These are phyloP conservation scores for Hypoxylon fuscum DNA, from an alignment of 495 filamentous ascomycete genomes.

Conservation along the genomic window DNA sequence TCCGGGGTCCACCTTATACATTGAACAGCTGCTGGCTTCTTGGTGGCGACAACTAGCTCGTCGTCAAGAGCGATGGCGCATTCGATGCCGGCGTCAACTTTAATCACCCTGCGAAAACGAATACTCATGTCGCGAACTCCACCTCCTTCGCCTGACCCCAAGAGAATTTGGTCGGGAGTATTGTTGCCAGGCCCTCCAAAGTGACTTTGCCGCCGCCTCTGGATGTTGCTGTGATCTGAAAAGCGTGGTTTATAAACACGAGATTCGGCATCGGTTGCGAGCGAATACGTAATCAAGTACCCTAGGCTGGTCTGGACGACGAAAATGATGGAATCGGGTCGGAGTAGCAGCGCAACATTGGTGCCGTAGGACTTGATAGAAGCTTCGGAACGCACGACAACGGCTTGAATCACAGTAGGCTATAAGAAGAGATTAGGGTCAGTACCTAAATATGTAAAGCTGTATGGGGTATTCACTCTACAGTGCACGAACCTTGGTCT, in stretches of 20 bases:
- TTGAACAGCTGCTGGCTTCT: slow-evolving; percentile 92
- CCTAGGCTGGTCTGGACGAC: slow-evolving; percentile 90
- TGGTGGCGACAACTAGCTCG: slow-evolving; percentile 91
- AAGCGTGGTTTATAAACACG: slow-evolving; percentile 87
- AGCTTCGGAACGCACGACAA: slow-evolving; percentile 78
- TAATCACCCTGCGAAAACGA: slow-evolving; percentile 96
- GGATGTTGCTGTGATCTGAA: slow-evolving; percentile 69
- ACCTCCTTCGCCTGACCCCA: slow-evolving; percentile 76
- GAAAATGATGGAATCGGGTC: slow-evolving; percentile 90
- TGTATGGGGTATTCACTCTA: neutral
- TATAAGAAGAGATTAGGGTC: slow-evolving; percentile 50
- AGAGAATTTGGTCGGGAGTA: slow-evolving; percentile 61
- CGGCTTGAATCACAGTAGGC: slow-evolving; percentile 89
- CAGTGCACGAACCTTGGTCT: slow-evolving; percentile 79
- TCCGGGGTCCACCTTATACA: slow-evolving; percentile 95
- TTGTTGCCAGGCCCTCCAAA: slow-evolving; percentile 66
- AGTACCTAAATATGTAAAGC: slow-evolving; percentile 28
- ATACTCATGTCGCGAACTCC: slow-evolving; percentile 87
- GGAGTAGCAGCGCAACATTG: slow-evolving; percentile 83
- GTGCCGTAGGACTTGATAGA: slow-evolving; percentile 86
- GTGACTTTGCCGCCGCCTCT: slow-evolving; percentile 75
- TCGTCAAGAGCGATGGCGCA: slow-evolving; percentile 89
- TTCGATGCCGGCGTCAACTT: slow-evolving; percentile 94
- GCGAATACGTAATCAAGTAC: slow-evolving; percentile 92
- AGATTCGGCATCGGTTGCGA: slow-evolving; percentile 83